Evolutionary conservation across 2,329 filamentous ascomycete species (phyloP).

Genomic region (Dactylellina drechsleri): DNA sequence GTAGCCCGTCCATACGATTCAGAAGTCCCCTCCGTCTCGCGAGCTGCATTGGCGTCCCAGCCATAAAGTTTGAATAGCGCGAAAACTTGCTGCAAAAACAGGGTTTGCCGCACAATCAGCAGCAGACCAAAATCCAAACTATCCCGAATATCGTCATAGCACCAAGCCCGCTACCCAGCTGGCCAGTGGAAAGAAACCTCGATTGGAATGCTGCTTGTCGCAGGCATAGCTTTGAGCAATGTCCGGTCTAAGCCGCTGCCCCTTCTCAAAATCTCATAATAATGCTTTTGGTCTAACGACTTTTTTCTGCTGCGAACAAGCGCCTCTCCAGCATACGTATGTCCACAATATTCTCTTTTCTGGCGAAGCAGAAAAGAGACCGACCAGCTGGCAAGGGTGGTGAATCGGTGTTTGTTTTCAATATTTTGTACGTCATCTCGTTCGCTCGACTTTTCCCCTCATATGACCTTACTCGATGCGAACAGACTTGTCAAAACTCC

Average conservation of each 20-base stretch:
- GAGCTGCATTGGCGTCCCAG: no score
- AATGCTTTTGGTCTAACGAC: no score
- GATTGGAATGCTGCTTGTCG: conserved; percentile 26
- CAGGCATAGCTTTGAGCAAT: conserved; percentile 10
- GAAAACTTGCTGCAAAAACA: conserved; percentile 29
- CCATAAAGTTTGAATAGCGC: not conserved
- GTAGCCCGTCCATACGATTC: not conserved
- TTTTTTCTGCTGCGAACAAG: not conserved
- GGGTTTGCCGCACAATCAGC: conserved; percentile 29
- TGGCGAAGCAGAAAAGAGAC: not conserved
- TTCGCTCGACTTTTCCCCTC: conserved; percentile 11
- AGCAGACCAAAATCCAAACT: not conserved
- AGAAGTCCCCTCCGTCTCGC: not conserved
- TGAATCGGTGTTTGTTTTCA: conserved; percentile 12
- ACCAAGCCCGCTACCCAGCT: conserved; percentile 1
- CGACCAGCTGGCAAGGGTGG: not conserved
- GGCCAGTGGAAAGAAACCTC: conserved; percentile 4
- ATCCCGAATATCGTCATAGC: conserved; percentile 46
- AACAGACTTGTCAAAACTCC: not conserved
- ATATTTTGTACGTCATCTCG: conserved; percentile 42
- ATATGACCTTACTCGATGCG: conserved; percentile 4
- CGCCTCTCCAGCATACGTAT: conserved; percentile 40
- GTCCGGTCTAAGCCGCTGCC: conserved; percentile 12
- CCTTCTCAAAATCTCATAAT: not conserved
- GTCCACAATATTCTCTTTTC: no score